Evolutionary conservation across 2,329 filamentous ascomycete genomes (phyloP).

Genomic region (Gnomoniopsis smithogilvyi): DNA sequence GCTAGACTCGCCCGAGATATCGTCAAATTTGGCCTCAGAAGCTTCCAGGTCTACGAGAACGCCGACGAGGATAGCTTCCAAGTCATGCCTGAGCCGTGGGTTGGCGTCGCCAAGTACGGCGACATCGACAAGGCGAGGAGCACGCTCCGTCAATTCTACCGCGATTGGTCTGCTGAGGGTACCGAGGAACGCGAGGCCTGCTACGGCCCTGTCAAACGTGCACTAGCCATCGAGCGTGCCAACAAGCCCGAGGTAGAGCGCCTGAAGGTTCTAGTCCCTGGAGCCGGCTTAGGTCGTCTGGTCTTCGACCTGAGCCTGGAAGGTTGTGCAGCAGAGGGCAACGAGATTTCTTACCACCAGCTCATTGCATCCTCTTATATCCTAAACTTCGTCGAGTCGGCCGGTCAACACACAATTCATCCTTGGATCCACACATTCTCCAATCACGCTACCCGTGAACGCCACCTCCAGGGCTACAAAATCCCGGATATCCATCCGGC

Average conservation of each 20-base stretch:
- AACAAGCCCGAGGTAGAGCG: conserved; percentile 21
- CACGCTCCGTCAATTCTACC: conserved; percentile 88
- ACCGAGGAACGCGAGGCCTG: conserved; percentile 69
- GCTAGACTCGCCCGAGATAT: conserved; percentile 80
- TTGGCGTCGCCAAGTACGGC: conserved; percentile 63
- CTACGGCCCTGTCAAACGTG: conserved; percentile 68
- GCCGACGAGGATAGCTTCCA: conserved; percentile 37
- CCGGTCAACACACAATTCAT: conserved; percentile 68
- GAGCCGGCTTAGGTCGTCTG: conserved; percentile 82
- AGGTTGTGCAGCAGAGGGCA: conserved; percentile 79
- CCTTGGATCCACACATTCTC: conserved; percentile 89
- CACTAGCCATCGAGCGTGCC: conserved; percentile 52
- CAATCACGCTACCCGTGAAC: conserved; percentile 69
- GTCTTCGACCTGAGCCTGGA: conserved; percentile 79
- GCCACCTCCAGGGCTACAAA: conserved; percentile 71
- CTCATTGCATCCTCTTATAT: conserved; percentile 80
- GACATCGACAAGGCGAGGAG: conserved; percentile 91
- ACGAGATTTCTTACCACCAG: conserved; percentile 96
- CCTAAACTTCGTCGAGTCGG: conserved; percentile 62
- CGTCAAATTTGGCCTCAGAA: conserved; percentile 62
- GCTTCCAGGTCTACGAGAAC: conserved; percentile 52
- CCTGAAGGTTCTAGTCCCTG: conserved; percentile 78
- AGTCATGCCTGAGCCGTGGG: conserved; percentile 61
- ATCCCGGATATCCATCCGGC: conserved; percentile 81
- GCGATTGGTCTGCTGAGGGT: conserved; percentile 88